These are phyloP conservation scores for Erythrophleum ivorense DNA, from an alignment of 331 rosid species.

Conservation along the genomic window DNA sequence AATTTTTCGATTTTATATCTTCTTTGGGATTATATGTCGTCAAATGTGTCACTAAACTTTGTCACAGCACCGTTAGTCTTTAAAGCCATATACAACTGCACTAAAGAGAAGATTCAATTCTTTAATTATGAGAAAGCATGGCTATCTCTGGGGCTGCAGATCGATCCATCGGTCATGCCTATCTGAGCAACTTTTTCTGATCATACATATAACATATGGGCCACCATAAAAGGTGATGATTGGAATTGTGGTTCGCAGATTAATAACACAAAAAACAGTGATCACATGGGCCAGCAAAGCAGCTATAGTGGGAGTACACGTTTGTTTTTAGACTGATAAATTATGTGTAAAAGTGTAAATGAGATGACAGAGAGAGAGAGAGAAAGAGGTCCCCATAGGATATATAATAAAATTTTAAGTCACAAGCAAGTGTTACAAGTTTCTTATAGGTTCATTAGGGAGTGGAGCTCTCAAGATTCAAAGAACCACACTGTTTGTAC, in stretches of 20 bases:
- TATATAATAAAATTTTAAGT: not conserved
- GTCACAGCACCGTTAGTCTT: slow-evolving; percentile 9
- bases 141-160: slow-evolving; percentile 21
- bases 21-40: slow-evolving; percentile 19
- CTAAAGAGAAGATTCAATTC: slow-evolving; percentile 9
- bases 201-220: not conserved
- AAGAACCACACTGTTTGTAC: slow-evolving; percentile 7
- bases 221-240: slow-evolving; percentile 32
- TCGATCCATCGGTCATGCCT: not conserved
- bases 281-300: slow-evolving; percentile 42
- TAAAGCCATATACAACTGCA: slow-evolving; percentile 21
- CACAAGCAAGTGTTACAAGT: not conserved
- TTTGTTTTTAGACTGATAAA: slow-evolving; percentile 4
- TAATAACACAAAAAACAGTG: not conserved
- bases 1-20: slow-evolving; percentile 1
- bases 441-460: not conserved
- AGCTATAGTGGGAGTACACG: slow-evolving; percentile 13
- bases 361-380: not conserved
- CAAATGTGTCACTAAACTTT: slow-evolving; percentile 12
- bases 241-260: slow-evolving; percentile 25
- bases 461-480: not conserved
- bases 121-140: slow-evolving; percentile 29
- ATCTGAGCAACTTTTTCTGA: slow-evolving; percentile 14
- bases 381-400: not conserved
- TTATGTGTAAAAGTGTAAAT: slow-evolving; percentile 7